A percentile compares a stretch with the other conserved stretches of the same genome.
Conservation (phyloP, 768 basidiomycete species). For the Rubroboletus pulcherrimus region DNA sequence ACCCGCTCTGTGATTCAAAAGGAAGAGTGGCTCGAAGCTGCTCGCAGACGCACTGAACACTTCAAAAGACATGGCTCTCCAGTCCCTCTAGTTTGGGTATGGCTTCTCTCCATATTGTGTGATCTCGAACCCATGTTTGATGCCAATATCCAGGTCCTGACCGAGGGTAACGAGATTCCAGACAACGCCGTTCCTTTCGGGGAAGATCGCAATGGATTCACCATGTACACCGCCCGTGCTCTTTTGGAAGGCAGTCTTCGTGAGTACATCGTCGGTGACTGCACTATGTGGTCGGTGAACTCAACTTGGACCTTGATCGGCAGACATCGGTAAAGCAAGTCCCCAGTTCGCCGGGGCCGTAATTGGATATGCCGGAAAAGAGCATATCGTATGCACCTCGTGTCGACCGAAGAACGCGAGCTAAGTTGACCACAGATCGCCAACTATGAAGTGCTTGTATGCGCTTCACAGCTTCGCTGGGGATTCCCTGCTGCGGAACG, state of each 20-base stretch:
- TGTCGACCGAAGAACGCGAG: not conserved
- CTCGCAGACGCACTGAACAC: slow-evolving; percentile 28
- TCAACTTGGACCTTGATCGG: not conserved
- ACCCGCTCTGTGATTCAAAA: slow-evolving; percentile 17
- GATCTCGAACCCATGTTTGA: not conserved
- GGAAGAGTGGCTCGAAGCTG: slow-evolving; percentile 29
- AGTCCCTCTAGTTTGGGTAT: slow-evolving; percentile 32
- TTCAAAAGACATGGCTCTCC: slow-evolving; percentile 30
- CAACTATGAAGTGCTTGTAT: slow-evolving; percentile 35
- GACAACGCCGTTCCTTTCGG: slow-evolving; percentile 33
- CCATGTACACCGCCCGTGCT: slow-evolving; percentile 30
- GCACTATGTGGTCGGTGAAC: not conserved
- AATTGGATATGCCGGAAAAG: slow-evolving; percentile 33
- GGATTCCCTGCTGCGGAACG: slow-evolving; percentile 18
- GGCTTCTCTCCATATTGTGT: not conserved
- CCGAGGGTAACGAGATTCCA: slow-evolving; percentile 29
- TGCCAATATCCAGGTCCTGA: slow-evolving; percentile 20
- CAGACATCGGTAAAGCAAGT: slow-evolving; percentile 37
- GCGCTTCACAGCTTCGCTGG: slow-evolving; percentile 33
- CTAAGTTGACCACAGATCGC: slow-evolving; percentile 21
- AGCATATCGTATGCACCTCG: slow-evolving; percentile 26
- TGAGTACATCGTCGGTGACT: slow-evolving; percentile 7
- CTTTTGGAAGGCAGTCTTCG: slow-evolving; percentile 31
- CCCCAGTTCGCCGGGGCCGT: slow-evolving; percentile 31
- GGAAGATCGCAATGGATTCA: slow-evolving; percentile 28